Base-by-base conservation (phyloP, 345 rosid species). In the Eucalyptus marginata region DNA sequence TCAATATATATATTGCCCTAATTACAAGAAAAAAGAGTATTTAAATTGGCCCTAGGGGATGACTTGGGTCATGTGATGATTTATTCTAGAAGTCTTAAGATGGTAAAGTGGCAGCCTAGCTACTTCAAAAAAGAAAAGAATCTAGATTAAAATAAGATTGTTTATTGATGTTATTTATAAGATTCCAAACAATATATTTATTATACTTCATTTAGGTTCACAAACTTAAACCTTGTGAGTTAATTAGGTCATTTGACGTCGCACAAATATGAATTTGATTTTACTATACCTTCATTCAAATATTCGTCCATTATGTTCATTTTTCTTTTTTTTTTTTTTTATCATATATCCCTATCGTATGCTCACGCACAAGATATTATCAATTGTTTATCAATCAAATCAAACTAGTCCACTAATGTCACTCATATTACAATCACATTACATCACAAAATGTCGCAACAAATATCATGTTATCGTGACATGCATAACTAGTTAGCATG, bases 391-490 rank as follows among this genome's bases (percentile, higher is more conserved):
- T 40, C 84, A 20, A 36, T 18, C 13, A 40, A 36, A 20, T 76
- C 5, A 2, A 40, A 11, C 84, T 20, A 40, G 15, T 40, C 47
- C 16, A 1, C 5, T 40, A 22, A 76, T 10, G 29, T 43, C 5
- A 43, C 5, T 40, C 15, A 3, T 18, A 24, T 36, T 76, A 13
- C 2, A 18, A 0, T 76, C 83, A 76, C 5, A 0, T 36, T 10
- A 36, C 27, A 36, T 76, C 47, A 20, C 27, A 22, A 20, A 15
- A 33, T 9, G 27, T 40, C 13, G 15, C 15, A 24, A 76, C 13
- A 20, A 17, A 66, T 52, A 33, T 40, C 46, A 10, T 9, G 46
- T 10, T 71, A 10, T 31, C 7, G 2, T 16, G 43, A 16, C 20
- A 68, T 68, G 14, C 7, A 10, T 71, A 71, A 71, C 10, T 9